Evolutionary conservation across 2,329 filamentous ascomycete species (phyloP).

Genomic region (Aspergillus cejpii): DNA sequence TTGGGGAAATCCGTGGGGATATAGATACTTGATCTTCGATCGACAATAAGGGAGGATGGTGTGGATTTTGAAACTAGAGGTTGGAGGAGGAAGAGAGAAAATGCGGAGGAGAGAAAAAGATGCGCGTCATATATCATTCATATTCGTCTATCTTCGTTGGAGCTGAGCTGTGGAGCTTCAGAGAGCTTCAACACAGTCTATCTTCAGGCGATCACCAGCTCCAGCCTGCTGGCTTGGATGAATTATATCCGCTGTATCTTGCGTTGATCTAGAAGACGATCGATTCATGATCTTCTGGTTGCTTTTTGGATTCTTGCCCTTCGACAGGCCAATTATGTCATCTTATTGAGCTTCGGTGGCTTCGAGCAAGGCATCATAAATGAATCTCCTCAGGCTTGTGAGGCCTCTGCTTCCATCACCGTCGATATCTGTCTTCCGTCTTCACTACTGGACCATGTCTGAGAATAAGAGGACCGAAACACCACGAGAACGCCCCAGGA

Average conservation of each 20-base stretch:
- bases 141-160: background rate
- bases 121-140: constrained; percentile 8
- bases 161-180: background rate
- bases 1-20: background rate
- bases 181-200: background rate
- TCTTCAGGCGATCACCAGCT: background rate
- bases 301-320: too few species aligned
- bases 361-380: background rate
- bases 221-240: background rate
- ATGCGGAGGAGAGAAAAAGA: background rate
- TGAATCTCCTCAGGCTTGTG: constrained; percentile 5
- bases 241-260: background rate
- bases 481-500: constrained; percentile 4
- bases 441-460: constrained; percentile 5
- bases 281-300: too few species aligned
- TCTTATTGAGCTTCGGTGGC: background rate
- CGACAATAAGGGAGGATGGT: background rate
- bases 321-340: background rate
- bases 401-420: constrained; percentile 2
- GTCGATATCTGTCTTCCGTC: background rate
- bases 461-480: background rate
- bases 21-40: background rate
- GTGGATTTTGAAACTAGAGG: background rate
- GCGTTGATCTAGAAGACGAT: too few species aligned
- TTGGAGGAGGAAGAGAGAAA: background rate